Evolutionary conservation across 768 basidiomycete genomes (phyloP).

Genomic region (Macrocybe gigantea): DNA sequence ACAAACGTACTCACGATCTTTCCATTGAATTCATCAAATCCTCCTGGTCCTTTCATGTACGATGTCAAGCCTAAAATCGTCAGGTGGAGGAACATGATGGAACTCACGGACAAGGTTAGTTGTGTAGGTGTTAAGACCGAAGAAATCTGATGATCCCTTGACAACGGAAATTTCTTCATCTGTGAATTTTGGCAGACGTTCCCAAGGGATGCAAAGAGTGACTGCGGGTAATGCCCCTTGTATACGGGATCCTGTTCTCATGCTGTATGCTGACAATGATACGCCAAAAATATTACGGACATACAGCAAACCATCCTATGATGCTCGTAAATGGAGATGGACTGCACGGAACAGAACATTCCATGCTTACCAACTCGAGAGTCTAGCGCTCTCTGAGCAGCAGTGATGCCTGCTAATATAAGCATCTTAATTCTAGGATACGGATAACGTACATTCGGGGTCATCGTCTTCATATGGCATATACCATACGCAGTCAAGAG

Average conservation of each 20-base stretch:
- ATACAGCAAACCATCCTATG: constrained; percentile 32
- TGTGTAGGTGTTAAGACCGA: constrained; percentile 64
- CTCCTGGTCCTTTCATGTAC: constrained; percentile 40
- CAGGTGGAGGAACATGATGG: neutral
- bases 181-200: constrained; percentile 50
- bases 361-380: constrained; percentile 47
- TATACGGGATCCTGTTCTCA: constrained; percentile 57
- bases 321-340: neutral
- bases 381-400: constrained; percentile 60
- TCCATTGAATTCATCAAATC: constrained; percentile 51
- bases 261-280: constrained; percentile 3
- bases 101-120: constrained; percentile 50
- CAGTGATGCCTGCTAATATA: constrained; percentile 41
- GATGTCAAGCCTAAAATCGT: neutral
- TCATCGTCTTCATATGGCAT: constrained; percentile 58
- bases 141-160: constrained; percentile 61
- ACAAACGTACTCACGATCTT: constrained; percentile 47
- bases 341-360: neutral
- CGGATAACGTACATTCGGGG: constrained; percentile 47
- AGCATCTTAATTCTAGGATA: neutral
- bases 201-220: constrained; percentile 43
- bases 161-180: constrained; percentile 49
- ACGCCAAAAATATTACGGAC: neutral
- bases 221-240: constrained; percentile 58
- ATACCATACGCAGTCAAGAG: constrained; percentile 61